phyloP scores from a whole-genome alignment of 495 filamentous ascomycete species.

The Podospora pseudocomata region DNA sequence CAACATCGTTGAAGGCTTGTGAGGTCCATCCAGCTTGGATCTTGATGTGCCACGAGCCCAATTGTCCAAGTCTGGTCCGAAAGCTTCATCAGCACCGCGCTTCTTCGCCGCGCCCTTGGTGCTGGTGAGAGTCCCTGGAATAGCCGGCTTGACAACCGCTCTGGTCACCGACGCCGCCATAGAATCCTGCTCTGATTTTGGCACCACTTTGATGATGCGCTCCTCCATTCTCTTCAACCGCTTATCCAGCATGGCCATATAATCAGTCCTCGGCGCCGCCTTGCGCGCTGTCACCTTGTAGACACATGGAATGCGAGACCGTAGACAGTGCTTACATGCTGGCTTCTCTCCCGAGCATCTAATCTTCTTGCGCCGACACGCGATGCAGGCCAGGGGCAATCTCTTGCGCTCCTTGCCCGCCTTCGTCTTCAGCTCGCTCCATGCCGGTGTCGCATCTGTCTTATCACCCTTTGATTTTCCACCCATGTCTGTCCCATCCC shows the following conservation, averaged over 20 bases:
- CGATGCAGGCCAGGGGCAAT: constrained; percentile 90
- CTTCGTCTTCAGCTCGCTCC: constrained; percentile 97
- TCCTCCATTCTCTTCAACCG: constrained; percentile 94
- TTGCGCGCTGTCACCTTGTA: constrained; percentile 97
- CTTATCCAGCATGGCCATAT: constrained; percentile 99
- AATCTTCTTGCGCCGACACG: constrained; percentile 95
- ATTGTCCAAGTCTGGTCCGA: constrained; percentile 73
- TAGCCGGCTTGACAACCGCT: constrained; percentile 74
- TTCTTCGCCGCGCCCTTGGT: constrained; percentile 63
- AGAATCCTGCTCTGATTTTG: constrained; percentile 69
- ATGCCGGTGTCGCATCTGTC: constrained; percentile 62
- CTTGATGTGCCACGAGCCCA: constrained; percentile 64
- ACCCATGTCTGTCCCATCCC: constrained; percentile 50
- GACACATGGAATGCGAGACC: constrained; percentile 93
- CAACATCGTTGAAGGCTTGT: constrained; percentile 55
- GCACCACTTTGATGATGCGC: constrained; percentile 91
- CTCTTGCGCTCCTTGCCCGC: constrained; percentile 95
- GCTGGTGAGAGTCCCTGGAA: constrained; percentile 56
- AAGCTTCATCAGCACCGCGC: constrained; percentile 81
- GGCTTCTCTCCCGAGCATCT: constrained; percentile 97
- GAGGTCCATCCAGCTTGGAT: constrained; percentile 43
- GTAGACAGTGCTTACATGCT: constrained; percentile 92
- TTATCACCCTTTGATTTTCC: constrained; percentile 53
- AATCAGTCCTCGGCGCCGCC: constrained; percentile 93
- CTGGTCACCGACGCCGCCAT: constrained; percentile 56